A percentile compares a stretch with the other conserved stretches of the same genome.
phyloP scores from a whole-genome alignment of 2,329 filamentous ascomycete species.

The Achaetomium macrosporum region DNA sequence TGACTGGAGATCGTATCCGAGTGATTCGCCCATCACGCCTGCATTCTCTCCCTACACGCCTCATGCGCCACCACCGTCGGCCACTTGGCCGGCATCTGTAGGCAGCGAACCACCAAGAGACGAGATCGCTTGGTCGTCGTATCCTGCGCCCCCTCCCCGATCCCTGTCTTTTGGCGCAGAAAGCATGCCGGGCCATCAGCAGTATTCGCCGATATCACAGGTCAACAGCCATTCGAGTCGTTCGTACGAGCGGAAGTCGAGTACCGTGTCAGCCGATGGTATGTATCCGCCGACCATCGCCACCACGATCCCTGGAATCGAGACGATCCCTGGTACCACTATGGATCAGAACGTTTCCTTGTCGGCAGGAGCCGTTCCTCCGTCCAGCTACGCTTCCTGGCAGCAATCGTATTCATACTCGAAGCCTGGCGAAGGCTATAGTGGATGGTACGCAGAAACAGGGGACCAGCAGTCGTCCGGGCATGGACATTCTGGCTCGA shows the following conservation, averaged over 20 bases:
- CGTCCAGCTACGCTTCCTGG: slow-evolving; percentile 39
- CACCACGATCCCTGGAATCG: slow-evolving; percentile 34
- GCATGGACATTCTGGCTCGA: slow-evolving; percentile 22
- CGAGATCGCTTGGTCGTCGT: slow-evolving; percentile 41
- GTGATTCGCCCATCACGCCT: slow-evolving; percentile 46
- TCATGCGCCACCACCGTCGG: slow-evolving; percentile 33
- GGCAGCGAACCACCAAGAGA: slow-evolving; percentile 38
- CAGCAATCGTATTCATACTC: slow-evolving; percentile 40
- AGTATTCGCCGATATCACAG: slow-evolving; percentile 38
- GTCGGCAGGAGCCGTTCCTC: slow-evolving; percentile 34
- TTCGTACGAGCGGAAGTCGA: slow-evolving; percentile 41
- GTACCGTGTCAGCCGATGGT: slow-evolving; percentile 33
- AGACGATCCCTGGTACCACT: slow-evolving; percentile 31
- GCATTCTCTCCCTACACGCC: slow-evolving; percentile 46
- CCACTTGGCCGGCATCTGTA: slow-evolving; percentile 37
- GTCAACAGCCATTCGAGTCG: slow-evolving; percentile 27
- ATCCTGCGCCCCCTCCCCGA: slow-evolving; percentile 36
- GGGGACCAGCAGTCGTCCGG: slow-evolving; percentile 22
- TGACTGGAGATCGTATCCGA: slow-evolving; percentile 47
- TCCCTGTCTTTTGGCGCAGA: slow-evolving; percentile 47
- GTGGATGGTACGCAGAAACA: slow-evolving; percentile 34
- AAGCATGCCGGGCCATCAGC: slow-evolving; percentile 31
- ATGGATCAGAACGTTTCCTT: slow-evolving; percentile 33
- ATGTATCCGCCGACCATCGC: slow-evolving; percentile 39
- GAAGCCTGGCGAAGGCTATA: slow-evolving; percentile 34